Evolutionary conservation across 768 basidiomycete species (phyloP).

Genomic region (Collybiopsis confluens): DNA sequence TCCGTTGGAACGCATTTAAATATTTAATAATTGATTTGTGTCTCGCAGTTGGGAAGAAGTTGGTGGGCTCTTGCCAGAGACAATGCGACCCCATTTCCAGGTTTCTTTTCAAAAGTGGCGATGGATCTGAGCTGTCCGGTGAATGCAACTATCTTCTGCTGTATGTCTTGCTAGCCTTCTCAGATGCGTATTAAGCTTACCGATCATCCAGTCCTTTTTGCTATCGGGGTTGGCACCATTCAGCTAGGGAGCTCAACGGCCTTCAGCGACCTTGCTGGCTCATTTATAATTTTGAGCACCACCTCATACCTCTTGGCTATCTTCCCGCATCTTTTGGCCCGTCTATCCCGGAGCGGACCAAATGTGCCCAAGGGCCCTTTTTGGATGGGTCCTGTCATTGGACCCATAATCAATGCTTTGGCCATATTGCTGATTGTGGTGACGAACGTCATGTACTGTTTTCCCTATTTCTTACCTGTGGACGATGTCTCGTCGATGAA

Average conservation of each 20-base stretch:
- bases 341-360: constrained; percentile 4
- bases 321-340: constrained; percentile 12
- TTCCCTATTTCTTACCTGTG: constrained; percentile 12
- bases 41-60: too few relatives aligned
- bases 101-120: constrained; percentile 11
- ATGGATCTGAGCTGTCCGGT: constrained; percentile 12
- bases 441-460: constrained; percentile 12
- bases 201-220: constrained; percentile 7
- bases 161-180: constrained; percentile 7
- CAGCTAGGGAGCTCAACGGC: constrained; percentile 14
- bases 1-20: too few relatives aligned
- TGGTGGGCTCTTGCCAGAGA: too few relatives aligned
- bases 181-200: too few relatives aligned
- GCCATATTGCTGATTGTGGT: constrained; percentile 11
- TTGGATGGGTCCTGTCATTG: constrained; percentile 11
- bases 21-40: too few relatives aligned
- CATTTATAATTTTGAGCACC: constrained; percentile 14
- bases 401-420: constrained; percentile 9
- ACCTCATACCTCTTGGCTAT: constrained; percentile 16
- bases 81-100: constrained; percentile 9
- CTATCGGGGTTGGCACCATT: constrained; percentile 12
- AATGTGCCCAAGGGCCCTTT: constrained; percentile 13
- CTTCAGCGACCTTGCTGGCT: constrained; percentile 13
- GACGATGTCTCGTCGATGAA: constrained; percentile 8
- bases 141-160: constrained; percentile 11